Conservation (phyloP, 148 eudicot genomes). For the Rhododendron kiyosumense region DNA sequence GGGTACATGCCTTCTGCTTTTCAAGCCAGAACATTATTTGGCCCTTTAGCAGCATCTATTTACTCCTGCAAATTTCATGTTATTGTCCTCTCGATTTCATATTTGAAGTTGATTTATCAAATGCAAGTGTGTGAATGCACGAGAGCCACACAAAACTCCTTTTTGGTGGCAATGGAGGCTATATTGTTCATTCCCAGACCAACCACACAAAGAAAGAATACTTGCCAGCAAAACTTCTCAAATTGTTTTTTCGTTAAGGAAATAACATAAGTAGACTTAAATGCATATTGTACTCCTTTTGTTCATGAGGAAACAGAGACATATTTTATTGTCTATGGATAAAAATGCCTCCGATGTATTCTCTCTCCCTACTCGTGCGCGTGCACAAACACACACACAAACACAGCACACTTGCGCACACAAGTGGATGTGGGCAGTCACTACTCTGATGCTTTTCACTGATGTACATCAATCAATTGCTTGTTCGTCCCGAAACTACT, state of each 20-base stretch:
- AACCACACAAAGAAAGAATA: not conserved
- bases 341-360: not conserved
- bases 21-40: not conserved
- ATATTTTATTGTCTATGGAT: not conserved
- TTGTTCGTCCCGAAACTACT: not conserved
- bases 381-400: not conserved
- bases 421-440: not conserved
- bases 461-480: constrained; percentile 2
- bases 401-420: not conserved
- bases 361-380: not conserved
- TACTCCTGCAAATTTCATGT: not conserved
- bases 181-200: not conserved
- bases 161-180: not conserved
- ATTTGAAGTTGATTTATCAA: not conserved
- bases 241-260: not conserved
- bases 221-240: not conserved
- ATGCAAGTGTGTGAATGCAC: not conserved
- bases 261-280: not conserved
- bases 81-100: not conserved
- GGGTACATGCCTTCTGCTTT: not conserved
- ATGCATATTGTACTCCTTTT: not conserved
- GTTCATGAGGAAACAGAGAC: not conserved
- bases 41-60: not conserved
- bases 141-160: not conserved
- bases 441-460: not conserved